These are phyloP conservation scores for Aschersonia sp. DNA, from an alignment of 2,329 filamentous ascomycete genomes.

Conservation along the genomic window DNA sequence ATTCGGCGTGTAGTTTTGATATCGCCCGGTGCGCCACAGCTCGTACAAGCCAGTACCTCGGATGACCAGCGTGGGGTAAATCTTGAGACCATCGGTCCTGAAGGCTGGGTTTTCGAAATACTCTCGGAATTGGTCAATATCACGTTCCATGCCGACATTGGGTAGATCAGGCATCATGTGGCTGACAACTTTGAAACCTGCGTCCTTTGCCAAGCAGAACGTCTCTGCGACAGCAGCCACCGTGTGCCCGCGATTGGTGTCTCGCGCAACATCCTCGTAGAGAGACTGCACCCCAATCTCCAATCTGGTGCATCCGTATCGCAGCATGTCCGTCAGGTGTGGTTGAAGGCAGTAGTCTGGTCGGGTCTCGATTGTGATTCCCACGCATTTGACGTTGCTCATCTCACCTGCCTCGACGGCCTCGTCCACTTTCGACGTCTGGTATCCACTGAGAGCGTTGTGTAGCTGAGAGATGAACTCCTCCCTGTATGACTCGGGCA, in stretches of 20 bases:
- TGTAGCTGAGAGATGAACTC: constrained; percentile 92
- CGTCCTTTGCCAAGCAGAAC: constrained; percentile 93
- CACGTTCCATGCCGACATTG: constrained; percentile 96
- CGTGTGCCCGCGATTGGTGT: constrained; percentile 93
- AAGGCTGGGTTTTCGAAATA: constrained; percentile 97
- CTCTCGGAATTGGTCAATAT: constrained; percentile 90
- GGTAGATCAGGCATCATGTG: constrained; percentile 99
- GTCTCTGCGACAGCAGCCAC: constrained; percentile 92
- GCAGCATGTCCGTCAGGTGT: constrained; percentile 89
- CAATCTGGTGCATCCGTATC: constrained; percentile 91
- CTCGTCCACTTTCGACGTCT: constrained; percentile 87
- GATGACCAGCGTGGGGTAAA: constrained; percentile 95
- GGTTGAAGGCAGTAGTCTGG: constrained; percentile 94
- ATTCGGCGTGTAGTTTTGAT: constrained; percentile 98
- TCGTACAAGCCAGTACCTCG: constrained; percentile 93
- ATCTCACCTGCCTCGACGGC: constrained; percentile 88
- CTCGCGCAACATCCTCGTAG: constrained; percentile 95
- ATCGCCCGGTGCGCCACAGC: constrained; percentile 89
- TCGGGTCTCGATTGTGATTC: constrained; percentile 94
- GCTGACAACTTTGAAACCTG: constrained; percentile 95
- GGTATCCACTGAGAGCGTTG: constrained; percentile 92
- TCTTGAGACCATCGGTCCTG: constrained; percentile 91
- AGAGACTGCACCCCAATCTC: constrained; percentile 93
- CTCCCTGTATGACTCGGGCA: constrained; percentile 77
- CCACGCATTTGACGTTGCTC: constrained; percentile 95